Conservation (phyloP, 768 basidiomycete species). For the Agrocybe pediades region DNA sequence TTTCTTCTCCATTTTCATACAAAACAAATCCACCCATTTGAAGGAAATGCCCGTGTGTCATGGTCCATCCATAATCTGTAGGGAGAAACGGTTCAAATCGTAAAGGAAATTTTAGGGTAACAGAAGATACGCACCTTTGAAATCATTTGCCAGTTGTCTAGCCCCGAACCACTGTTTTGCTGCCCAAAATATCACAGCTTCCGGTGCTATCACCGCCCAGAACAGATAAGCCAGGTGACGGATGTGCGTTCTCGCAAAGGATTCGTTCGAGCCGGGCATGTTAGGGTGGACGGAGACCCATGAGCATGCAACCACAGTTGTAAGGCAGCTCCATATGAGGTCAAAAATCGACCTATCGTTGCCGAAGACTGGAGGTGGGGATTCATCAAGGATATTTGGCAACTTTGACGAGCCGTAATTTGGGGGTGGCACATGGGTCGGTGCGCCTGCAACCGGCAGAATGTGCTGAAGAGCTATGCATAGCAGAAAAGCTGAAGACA, state of each 20-base stretch:
- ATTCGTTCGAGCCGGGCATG: background rate
- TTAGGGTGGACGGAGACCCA: background rate
- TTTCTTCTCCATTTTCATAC: background rate
- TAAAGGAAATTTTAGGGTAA: no score
- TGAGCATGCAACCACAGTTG: background rate
- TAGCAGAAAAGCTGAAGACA: no score
- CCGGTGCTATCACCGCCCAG: background rate
- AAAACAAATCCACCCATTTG: conserved; percentile 5
- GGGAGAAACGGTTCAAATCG: no score
- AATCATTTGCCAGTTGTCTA: background rate
- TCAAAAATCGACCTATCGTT: background rate
- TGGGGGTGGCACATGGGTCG: no score
- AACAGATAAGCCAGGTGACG: background rate
- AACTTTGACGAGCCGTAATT: background rate
- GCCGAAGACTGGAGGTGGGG: background rate
- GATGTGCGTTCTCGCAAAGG: background rate
- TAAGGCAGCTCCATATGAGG: background rate
- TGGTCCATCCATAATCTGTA: conserved; percentile 3
- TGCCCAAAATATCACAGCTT: background rate
- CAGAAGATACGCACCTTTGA: background rate
- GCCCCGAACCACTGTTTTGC: background rate
- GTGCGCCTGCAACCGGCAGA: no score
- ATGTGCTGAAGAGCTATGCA: no score
- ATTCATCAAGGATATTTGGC: background rate
- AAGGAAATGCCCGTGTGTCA: conserved; percentile 1